Conservation (phyloP, 257 asterid species). For the Solanum chiquidenum region DNA sequence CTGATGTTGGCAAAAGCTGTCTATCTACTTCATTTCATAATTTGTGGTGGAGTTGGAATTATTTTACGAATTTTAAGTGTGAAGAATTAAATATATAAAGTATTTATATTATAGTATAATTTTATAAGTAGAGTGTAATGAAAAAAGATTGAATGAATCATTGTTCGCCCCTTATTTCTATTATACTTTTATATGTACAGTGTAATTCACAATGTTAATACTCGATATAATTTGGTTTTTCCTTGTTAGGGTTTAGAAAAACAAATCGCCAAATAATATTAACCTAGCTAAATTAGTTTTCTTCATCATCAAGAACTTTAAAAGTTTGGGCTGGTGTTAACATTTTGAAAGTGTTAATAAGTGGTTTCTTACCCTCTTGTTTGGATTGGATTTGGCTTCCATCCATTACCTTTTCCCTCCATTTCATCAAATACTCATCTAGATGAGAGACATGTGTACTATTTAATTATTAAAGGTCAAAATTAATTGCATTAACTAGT, state of each 20-base stretch:
- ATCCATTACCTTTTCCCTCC: no score
- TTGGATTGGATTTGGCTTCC: no score
- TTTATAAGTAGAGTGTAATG: no score
- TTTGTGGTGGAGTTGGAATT: not conserved
- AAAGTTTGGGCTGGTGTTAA: not conserved
- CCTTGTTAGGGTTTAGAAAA: not conserved
- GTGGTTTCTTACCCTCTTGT: not conserved
- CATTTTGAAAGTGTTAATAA: not conserved
- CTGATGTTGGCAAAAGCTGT: not conserved
- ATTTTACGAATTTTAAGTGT: not conserved
- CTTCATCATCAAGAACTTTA: not conserved
- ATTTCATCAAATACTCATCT: no score
- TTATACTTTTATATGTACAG: no score
- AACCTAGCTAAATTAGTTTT: not conserved
- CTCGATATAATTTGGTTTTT: not conserved
- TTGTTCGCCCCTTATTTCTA: not conserved
- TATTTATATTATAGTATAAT: not conserved
- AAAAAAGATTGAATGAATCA: no score
- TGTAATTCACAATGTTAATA: not conserved
- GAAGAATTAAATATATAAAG: not conserved
- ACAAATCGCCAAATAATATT: not conserved
- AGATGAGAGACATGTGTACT: no score
- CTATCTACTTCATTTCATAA: not conserved
- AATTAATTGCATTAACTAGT: no score
- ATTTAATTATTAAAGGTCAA: no score